These are phyloP conservation scores for Ceratocystis albifundus DNA, from an alignment of 2,329 filamentous ascomycete genomes.

Conservation along the genomic window DNA sequence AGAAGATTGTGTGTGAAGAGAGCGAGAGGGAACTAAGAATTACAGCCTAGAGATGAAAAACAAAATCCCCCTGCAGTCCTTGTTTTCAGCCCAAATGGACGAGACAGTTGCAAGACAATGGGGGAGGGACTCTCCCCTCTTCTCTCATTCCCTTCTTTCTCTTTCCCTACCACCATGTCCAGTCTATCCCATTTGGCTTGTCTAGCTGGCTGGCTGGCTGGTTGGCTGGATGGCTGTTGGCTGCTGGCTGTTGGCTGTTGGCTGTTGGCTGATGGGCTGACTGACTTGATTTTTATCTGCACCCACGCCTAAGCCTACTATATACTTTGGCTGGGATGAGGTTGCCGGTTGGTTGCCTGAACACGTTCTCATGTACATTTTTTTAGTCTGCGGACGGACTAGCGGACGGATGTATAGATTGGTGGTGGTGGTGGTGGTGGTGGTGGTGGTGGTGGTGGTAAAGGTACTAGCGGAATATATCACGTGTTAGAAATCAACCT, in stretches of 20 bases:
- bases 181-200: background rate
- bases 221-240: no score
- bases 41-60: background rate
- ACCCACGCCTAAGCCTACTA: background rate
- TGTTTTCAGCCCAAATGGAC: slow-evolving; percentile 8
- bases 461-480: background rate
- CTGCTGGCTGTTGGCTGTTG: no score
- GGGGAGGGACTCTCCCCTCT: no score
- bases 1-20: background rate
- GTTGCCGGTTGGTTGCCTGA: no score
- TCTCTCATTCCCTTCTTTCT: background rate
- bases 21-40: background rate
- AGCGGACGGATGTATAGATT: no score
- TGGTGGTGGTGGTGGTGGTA: no score
- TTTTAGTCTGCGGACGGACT: no score
- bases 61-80: background rate
- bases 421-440: no score
- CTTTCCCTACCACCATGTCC: background rate
- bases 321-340: background rate
- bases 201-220: background rate
- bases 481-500: background rate
- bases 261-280: background rate
- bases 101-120: slow-evolving; percentile 8
- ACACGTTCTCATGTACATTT: no score
- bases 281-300: background rate